A percentile compares a stretch with the other conserved stretches of the same genome.
These are phyloP conservation scores for Metschnikowia proteae DNA, from an alignment of 805 yeast species.

Conservation along the genomic window DNA sequence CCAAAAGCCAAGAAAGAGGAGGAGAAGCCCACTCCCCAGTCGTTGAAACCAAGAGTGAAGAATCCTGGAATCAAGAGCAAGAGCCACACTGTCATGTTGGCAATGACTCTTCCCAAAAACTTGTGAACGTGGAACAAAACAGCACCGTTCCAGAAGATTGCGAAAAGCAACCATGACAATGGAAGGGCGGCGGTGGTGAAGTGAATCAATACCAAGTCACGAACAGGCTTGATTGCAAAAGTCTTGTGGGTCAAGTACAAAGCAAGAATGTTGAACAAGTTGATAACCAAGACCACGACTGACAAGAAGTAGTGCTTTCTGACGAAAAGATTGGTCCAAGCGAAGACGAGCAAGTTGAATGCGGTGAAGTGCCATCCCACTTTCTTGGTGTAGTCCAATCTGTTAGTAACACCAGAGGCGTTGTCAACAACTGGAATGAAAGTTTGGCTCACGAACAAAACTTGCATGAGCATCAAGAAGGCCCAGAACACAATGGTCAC, in stretches of 20 bases:
- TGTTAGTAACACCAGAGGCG: slow-evolving; percentile 12
- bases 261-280: slow-evolving; percentile 55
- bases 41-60: slow-evolving; percentile 57
- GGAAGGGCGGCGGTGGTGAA: slow-evolving; percentile 67
- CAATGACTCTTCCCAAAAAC: slow-evolving; percentile 61
- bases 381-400: slow-evolving; percentile 27
- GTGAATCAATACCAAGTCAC: slow-evolving; percentile 58
- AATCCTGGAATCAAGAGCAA: slow-evolving; percentile 62
- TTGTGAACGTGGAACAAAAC: slow-evolving; percentile 60
- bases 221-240: slow-evolving; percentile 47
- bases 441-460: slow-evolving; percentile 45
- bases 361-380: slow-evolving; percentile 61
- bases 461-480: slow-evolving; percentile 49
- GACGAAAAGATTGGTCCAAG: slow-evolving; percentile 64
- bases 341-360: slow-evolving; percentile 56
- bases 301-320: slow-evolving; percentile 54
- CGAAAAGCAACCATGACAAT: slow-evolving; percentile 67
- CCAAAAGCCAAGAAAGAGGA: slow-evolving; percentile 59
- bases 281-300: slow-evolving; percentile 55
- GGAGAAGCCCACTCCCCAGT: slow-evolving; percentile 66
- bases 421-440: slow-evolving; percentile 32
- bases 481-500: slow-evolving; percentile 57
- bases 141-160: slow-evolving; percentile 84
- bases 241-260: slow-evolving; percentile 61
- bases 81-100: slow-evolving; percentile 76